Percentiles rank a stretch among this genome's conserved stretches.
These are phyloP conservation scores for Zasmidium citrigriseum DNA, from an alignment of 2,329 filamentous ascomycete species.

Conservation along the genomic window DNA sequence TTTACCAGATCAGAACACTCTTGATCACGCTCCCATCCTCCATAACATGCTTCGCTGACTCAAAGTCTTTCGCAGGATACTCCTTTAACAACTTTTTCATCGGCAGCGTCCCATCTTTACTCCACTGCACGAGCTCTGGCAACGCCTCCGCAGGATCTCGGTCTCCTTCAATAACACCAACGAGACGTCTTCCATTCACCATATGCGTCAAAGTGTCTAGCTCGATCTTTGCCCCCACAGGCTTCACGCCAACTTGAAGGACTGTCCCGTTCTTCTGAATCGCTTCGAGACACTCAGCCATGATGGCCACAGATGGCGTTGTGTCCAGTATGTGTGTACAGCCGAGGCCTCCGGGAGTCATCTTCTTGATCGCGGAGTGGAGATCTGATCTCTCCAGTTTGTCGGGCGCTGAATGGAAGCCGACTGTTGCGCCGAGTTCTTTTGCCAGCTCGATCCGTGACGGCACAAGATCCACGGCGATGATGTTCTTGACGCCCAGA, in stretches of 20 bases:
- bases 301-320: slow-evolving; percentile 43
- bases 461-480: slow-evolving; percentile 50
- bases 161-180: slow-evolving; percentile 49
- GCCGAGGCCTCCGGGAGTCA: slow-evolving; percentile 34
- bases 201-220: slow-evolving; percentile 44
- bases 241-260: slow-evolving; percentile 50
- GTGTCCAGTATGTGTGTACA: slow-evolving; percentile 50
- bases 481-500: slow-evolving; percentile 36
- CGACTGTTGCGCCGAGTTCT: slow-evolving; percentile 46
- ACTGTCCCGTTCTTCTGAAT: slow-evolving; percentile 48
- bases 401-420: slow-evolving; percentile 15
- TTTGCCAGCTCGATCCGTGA: slow-evolving; percentile 45
- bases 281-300: slow-evolving; percentile 42
- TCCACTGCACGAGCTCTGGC: slow-evolving; percentile 48
- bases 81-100: slow-evolving; percentile 44
- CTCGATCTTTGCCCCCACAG: slow-evolving; percentile 39
- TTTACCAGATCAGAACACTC: slow-evolving; percentile 41
- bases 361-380: slow-evolving; percentile 15
- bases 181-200: slow-evolving; percentile 46
- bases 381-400: slow-evolving; percentile 10
- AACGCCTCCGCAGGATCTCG: slow-evolving; percentile 41
- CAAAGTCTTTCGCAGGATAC: slow-evolving; percentile 41
- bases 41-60: slow-evolving; percentile 39
- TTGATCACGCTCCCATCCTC: slow-evolving; percentile 40
- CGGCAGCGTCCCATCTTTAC: slow-evolving; percentile 44